phyloP scores from a whole-genome alignment of 2,329 filamentous ascomycete species.

The Cucurbitaria berberidis region DNA sequence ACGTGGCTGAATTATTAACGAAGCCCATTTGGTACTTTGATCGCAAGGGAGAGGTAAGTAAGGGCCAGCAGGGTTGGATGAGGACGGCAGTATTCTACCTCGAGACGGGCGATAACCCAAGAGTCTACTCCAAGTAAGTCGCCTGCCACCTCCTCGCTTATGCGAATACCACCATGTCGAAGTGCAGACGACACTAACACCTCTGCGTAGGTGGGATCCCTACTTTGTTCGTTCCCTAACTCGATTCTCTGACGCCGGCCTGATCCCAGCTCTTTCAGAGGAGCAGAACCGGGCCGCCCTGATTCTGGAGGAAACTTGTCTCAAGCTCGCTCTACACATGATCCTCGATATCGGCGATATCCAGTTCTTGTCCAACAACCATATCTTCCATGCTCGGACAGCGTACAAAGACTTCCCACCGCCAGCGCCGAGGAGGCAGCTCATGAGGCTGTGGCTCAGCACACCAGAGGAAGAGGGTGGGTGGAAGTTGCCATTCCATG shows the following conservation, averaged over 20 bases:
- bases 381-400: constrained; percentile 81
- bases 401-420: constrained; percentile 76
- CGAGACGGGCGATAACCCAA: constrained; percentile 68
- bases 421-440: constrained; percentile 73
- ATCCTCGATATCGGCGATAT: constrained; percentile 85
- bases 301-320: constrained; percentile 77
- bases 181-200: no score
- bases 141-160: no score
- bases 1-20: constrained; percentile 76
- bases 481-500: constrained; percentile 83
- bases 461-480: constrained; percentile 83
- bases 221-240: constrained; percentile 81
- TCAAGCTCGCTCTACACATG: constrained; percentile 79
- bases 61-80: constrained; percentile 77
- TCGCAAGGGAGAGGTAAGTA: constrained; percentile 81
- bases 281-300: constrained; percentile 72
- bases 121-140: constrained; percentile 74
- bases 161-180: no score
- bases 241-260: constrained; percentile 74
- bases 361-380: constrained; percentile 81
- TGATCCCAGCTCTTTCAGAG: constrained; percentile 73
- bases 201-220: constrained; percentile 71
- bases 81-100: constrained; percentile 76
- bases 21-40: constrained; percentile 91
- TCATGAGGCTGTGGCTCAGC: constrained; percentile 84